Conservation (phyloP, 1,139 yeast species). For the Lodderomyces orthopsilosis region DNA sequence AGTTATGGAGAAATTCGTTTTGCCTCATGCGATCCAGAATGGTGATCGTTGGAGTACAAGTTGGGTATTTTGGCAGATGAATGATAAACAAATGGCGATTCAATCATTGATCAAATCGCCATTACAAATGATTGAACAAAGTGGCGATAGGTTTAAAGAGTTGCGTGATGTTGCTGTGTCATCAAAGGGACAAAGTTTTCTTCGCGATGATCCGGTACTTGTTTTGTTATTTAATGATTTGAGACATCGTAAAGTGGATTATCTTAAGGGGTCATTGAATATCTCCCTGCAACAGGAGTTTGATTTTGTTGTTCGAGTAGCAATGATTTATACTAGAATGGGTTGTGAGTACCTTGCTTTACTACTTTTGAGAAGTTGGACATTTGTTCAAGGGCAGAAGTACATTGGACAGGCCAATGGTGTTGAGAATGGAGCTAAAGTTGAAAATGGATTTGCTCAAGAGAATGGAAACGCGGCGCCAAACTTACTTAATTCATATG, state of each 20-base stretch:
- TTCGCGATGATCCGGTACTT: slow-evolving; percentile 81
- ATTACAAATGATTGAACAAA: slow-evolving; percentile 33
- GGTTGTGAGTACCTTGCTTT: slow-evolving; percentile 84
- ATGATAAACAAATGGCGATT: slow-evolving; percentile 52
- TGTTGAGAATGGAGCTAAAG: neutral
- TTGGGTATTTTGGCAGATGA: slow-evolving; percentile 74
- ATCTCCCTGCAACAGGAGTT: slow-evolving; percentile 55
- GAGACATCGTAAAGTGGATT: slow-evolving; percentile 47
- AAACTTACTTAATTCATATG: slow-evolving; percentile 5
- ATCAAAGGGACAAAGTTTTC: slow-evolving; percentile 41
- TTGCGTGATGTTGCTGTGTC: slow-evolving; percentile 19
- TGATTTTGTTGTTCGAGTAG: slow-evolving; percentile 57
- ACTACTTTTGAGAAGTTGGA: slow-evolving; percentile 66
- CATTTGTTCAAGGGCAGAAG: slow-evolving; percentile 30
- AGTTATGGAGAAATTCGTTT: slow-evolving; percentile 49
- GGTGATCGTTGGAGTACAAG: slow-evolving; percentile 83
- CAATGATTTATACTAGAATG: slow-evolving; percentile 75
- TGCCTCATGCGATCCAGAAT: slow-evolving; percentile 56
- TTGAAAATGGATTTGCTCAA: slow-evolving; percentile 6
- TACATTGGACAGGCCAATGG: neutral
- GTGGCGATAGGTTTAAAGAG: slow-evolving; percentile 20
- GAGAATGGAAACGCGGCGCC: slow-evolving; percentile 5
- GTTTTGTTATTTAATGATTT: slow-evolving; percentile 62
- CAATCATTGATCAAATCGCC: slow-evolving; percentile 65
- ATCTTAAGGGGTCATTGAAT: slow-evolving; percentile 47